Base-by-base conservation (phyloP, 2,329 filamentous ascomycete genomes). In the Fusarium pseudonygamai region DNA sequence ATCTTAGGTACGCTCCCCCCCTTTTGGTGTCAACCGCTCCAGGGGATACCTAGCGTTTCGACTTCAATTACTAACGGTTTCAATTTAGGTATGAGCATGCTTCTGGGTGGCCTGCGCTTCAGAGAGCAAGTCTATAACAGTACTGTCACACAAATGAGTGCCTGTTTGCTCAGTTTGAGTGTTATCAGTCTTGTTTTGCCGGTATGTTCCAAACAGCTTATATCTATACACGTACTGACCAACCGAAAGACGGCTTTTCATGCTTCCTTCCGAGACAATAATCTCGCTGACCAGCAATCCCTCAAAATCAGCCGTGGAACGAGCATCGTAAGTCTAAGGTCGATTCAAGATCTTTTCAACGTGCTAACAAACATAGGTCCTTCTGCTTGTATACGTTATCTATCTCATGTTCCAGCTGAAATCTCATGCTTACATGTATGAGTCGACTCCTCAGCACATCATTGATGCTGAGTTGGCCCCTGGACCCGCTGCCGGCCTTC, bases 41-140 rank as follows among this genome's bases (percentile, higher is more conserved):
- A 24, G 16, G n/a, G 47, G 30, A 34, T 50, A n/a, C 16, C 9
- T 18, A 26, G 49, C n/a, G 9, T 52, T 50, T 36, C 49, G 26
- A 52, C 18, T 52, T 22, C 6, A 36, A 26, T 22, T 52, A 26
- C 15, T 52, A 36, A 52, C n/a, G 26, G 49, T 36, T 88, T 97
- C 69, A 97, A 97, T 79, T 84, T 98, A 76, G 95, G 95, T 78
- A 97, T 97, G 94, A 91, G 92, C 64, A 97, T 98, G 82, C 88
- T 97, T 59, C 84, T 97, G 30, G 95, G 95, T 78, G 95, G 95
- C 72, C 85, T 97, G 61, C 91, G 94, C 71, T 97, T 91, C 82
- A 92, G 93, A 80, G 95, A 98, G 84, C 95, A 97, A 89, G 92
- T 98, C 71, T 98, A 97, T 84, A 98, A 97, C 84, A 96, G 91